Evolutionary conservation across 1,284 basidiomycete genomes (phyloP).

Genomic region (Sanghuangporus baumii): DNA sequence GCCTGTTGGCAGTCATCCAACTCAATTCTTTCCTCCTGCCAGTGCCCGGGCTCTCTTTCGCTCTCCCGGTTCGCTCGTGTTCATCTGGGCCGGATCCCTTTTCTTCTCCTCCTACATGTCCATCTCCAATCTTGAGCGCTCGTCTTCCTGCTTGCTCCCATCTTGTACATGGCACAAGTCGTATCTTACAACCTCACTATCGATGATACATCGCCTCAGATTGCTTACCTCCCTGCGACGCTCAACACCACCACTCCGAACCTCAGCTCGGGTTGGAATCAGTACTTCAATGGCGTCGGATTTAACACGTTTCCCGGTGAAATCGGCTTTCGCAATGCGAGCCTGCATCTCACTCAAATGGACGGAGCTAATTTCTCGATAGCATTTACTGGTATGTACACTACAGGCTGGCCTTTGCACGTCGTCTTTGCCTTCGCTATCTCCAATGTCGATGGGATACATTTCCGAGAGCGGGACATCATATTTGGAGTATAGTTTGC

Average conservation of each 20-base stretch:
- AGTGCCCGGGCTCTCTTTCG: not conserved
- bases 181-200: conserved; percentile 42
- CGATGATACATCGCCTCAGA: conserved; percentile 60
- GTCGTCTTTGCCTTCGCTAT: not conserved
- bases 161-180: conserved; percentile 13
- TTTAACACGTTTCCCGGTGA: conserved; percentile 39
- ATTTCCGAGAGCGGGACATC: not conserved
- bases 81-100: conserved; percentile 3
- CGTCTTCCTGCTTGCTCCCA: conserved; percentile 1
- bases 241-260: conserved; percentile 40
- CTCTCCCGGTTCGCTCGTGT: conserved; percentile 1
- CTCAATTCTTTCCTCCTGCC: not conserved
- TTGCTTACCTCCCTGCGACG: conserved; percentile 54
- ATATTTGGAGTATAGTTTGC: not conserved
- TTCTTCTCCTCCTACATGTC: conserved; percentile 17
- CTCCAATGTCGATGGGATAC: not conserved
- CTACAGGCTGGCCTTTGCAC: not conserved
- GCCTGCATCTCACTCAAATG: conserved; percentile 52
- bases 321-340: conserved; percentile 44
- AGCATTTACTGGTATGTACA: conserved; percentile 52
- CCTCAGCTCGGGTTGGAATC: conserved; percentile 58
- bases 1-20: not conserved
- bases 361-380: conserved; percentile 51
- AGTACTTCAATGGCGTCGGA: conserved; percentile 46
- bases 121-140: conserved; percentile 12